Percentiles rank a stretch among this genome's conserved stretches.
Conservation (phyloP, 371 early-diverging fungal genomes). For the Actinomortierella ambigua region DNA sequence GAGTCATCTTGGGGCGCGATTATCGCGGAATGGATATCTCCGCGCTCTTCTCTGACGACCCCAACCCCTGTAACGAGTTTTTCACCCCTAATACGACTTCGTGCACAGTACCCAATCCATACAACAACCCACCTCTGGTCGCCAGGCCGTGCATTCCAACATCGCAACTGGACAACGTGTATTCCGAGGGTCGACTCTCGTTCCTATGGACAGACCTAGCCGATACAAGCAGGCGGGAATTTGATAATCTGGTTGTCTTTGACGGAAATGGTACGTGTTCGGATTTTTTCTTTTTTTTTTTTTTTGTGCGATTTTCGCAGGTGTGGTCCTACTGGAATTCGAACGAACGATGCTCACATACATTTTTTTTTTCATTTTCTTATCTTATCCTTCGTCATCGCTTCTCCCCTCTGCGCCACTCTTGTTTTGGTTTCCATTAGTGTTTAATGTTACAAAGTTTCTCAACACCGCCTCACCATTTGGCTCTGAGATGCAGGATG, state of each 20-base stretch:
- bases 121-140: constrained; percentile 40
- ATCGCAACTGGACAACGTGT: too few relatives aligned
- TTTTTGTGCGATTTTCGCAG: too few relatives aligned
- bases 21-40: constrained; percentile 57
- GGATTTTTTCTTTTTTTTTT: constrained; percentile 2
- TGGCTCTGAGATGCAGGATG: constrained; percentile 44
- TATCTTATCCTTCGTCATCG: background rate
- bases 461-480: constrained; percentile 10
- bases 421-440: constrained; percentile 16
- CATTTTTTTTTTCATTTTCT: constrained; percentile 12
- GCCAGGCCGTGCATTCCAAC: constrained; percentile 18
- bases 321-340: background rate
- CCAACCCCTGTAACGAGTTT: constrained; percentile 43
- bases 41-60: constrained; percentile 54
- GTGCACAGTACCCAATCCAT: constrained; percentile 49
- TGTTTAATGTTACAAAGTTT: constrained; percentile 42
- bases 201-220: constrained; percentile 32
- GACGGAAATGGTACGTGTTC: constrained; percentile 55
- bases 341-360: background rate
- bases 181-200: constrained; percentile 8
- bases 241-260: constrained; percentile 47
- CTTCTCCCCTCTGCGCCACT: background rate
- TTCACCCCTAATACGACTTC: constrained; percentile 13
- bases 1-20: constrained; percentile 51
- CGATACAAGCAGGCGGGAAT: constrained; percentile 10